phyloP scores from a whole-genome alignment of 2,329 filamentous ascomycete species.

The Dissoconium aciculare region DNA sequence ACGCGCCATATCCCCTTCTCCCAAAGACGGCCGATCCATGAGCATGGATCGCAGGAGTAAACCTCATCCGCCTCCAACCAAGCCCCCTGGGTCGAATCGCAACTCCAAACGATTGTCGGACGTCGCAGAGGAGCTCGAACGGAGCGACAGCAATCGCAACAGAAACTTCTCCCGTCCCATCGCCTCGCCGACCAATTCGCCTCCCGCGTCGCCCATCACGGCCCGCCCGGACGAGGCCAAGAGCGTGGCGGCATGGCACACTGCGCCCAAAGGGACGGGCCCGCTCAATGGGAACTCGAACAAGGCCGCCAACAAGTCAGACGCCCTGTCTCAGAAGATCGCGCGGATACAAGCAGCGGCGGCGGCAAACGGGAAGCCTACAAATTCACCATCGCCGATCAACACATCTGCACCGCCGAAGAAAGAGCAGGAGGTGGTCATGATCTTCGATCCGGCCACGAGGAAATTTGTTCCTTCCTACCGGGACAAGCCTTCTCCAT shows the following conservation, averaged over 20 bases:
- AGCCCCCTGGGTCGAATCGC: constrained; percentile 8
- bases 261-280: constrained; percentile 11
- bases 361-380: constrained; percentile 7
- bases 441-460: constrained; percentile 20
- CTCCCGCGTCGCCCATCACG: constrained; percentile 7
- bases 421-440: constrained; percentile 13
- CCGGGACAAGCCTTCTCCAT: constrained; percentile 8
- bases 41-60: constrained; percentile 19
- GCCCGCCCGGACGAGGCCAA: constrained; percentile 12
- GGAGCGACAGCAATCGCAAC: constrained; percentile 26
- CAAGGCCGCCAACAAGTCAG: background rate
- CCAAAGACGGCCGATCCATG: constrained; percentile 21
- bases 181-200: constrained; percentile 26
- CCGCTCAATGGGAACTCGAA: no score
- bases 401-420: constrained; percentile 1
- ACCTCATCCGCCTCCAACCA: background rate
- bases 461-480: constrained; percentile 18
- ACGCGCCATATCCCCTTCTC: constrained; percentile 33
- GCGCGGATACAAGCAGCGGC: no score
- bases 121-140: constrained; percentile 28
- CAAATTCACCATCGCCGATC: constrained; percentile 1
- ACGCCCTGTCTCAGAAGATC: no score
- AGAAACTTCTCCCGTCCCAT: constrained; percentile 43
- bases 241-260: constrained; percentile 11
- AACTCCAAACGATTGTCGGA: constrained; percentile 25